These are phyloP conservation scores for Apiospora marii DNA, from an alignment of 2,329 filamentous ascomycete genomes.

Conservation along the genomic window DNA sequence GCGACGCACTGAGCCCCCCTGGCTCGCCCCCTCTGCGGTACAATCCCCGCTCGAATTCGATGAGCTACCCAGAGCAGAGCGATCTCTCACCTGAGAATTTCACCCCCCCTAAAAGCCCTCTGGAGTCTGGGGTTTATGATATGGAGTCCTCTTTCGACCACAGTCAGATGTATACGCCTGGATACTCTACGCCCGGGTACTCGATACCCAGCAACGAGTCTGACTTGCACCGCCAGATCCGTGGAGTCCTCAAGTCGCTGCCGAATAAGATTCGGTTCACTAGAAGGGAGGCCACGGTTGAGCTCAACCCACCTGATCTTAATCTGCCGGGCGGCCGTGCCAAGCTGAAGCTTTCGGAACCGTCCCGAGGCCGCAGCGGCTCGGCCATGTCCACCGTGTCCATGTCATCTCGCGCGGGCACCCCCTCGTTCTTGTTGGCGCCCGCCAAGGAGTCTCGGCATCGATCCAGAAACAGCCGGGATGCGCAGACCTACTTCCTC, in stretches of 20 bases:
- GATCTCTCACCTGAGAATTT: slow-evolving; percentile 44
- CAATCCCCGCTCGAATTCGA: slow-evolving; percentile 34
- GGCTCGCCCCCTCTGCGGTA: slow-evolving; percentile 57
- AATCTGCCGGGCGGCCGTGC: slow-evolving; percentile 55
- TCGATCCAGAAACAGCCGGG: slow-evolving; percentile 62
- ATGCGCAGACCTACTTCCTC: slow-evolving; percentile 92
- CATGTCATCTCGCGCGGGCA: slow-evolving; percentile 49
- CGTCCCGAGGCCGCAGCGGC: slow-evolving; percentile 49
- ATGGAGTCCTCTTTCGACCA: slow-evolving; percentile 51
- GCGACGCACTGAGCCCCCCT: slow-evolving; percentile 53
- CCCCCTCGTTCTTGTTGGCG: slow-evolving; percentile 70
- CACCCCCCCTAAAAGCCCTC: slow-evolving; percentile 51
- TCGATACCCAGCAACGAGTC: slow-evolving; percentile 60
- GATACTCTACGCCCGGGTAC: slow-evolving; percentile 27
- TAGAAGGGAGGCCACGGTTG: slow-evolving; percentile 58
- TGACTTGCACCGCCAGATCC: slow-evolving; percentile 81
- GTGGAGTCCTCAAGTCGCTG: slow-evolving; percentile 77
- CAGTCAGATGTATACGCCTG: slow-evolving; percentile 45
- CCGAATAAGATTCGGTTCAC: slow-evolving; percentile 81
- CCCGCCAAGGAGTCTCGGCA: slow-evolving; percentile 61
- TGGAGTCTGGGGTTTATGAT: slow-evolving; percentile 55
- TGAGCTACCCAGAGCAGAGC: slow-evolving; percentile 2
- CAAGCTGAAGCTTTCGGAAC: slow-evolving; percentile 53
- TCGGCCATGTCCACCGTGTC: slow-evolving; percentile 54
- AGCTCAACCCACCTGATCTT: slow-evolving; percentile 66